Base-by-base conservation (phyloP, 495 filamentous ascomycete genomes). In the Glonium stellatum region DNA sequence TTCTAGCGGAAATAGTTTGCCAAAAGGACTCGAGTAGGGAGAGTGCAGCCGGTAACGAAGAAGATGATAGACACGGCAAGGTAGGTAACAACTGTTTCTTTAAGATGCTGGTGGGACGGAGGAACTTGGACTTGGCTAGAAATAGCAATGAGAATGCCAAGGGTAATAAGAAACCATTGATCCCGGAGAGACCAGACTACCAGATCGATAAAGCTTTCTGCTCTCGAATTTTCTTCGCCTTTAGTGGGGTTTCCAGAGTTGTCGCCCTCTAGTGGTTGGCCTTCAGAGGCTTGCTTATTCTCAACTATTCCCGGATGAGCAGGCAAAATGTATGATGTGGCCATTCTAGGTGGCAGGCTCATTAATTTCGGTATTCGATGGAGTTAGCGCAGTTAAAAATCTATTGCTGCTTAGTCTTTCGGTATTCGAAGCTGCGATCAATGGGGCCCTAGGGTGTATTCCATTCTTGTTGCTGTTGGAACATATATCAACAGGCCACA, bases 61-160 rank as follows among this genome's bases (percentile, higher is more conserved):
- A 77, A 77, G 54, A 77, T 77, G 35, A 76, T 58, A 23, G 67
- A 59, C 13, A 76, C 70, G 49, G 61, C 65, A 5, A 76, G 62
- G 57, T 78, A 78, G 31, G 69, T 72, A 10, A 73, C 60, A 1
- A 73, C 52, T 1, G 59, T 67, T 54, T 70, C 50, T 55, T 77
- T 78, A 25, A 59, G 48, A 5, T 69, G 51, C 56, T 77, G 76
- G 10, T 70, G 62, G 0, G 65, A 36, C 1, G 15, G 19, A 0
- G 75, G 72, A 3, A 76, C 73, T 59, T 77, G 76, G 6, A 72
- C 69, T 48, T 76, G 73, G 55, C 69, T 73, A 21, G 75, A 68
- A 22, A 78, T 65, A 18, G 66, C 58, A 37, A 78, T 72, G 23
- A 75, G 52, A 51, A 66, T 42, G 27, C 56, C 66, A 49, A 72